Conservation (phyloP, 2,329 filamentous ascomycete species). For the Penicillium glabrum region DNA sequence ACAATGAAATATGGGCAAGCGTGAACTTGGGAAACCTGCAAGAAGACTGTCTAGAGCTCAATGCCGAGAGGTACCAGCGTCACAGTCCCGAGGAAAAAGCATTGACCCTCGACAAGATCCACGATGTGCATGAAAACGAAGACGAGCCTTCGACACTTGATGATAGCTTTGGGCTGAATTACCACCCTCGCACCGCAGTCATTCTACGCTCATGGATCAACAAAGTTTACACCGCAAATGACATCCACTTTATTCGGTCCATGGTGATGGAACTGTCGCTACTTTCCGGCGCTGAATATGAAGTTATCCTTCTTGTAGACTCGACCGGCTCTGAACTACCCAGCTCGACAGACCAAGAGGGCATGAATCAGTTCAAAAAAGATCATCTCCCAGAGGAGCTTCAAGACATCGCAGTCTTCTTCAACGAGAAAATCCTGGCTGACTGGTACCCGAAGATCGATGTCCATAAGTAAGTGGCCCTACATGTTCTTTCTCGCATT, state of each 20-base stretch:
- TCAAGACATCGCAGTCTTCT: conserved; percentile 7
- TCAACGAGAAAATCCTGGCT: conserved; percentile 6
- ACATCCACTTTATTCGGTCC: conserved; percentile 76
- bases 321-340: conserved; percentile 74
- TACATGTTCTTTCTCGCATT: background rate
- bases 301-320: conserved; percentile 81
- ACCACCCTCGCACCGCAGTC: conserved; percentile 65
- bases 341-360: conserved; percentile 24
- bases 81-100: background rate
- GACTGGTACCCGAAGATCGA: conserved; percentile 16
- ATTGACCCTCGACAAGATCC: conserved; percentile 3
- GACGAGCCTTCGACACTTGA: background rate
- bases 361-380: conserved; percentile 4
- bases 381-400: conserved; percentile 9
- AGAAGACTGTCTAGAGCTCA: conserved; percentile 62
- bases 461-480: conserved; percentile 7
- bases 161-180: background rate
- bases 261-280: conserved; percentile 80
- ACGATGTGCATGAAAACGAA: background rate
- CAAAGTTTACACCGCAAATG: conserved; percentile 77
- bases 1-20: conserved; percentile 52
- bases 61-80: conserved; percentile 48
- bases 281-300: conserved; percentile 81
- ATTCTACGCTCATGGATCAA: conserved; percentile 81
- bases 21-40: conserved; percentile 72